Evolutionary conservation across 108 stramenopile species (phyloP).

Genomic region (Aurantiochytrium sp.): DNA sequence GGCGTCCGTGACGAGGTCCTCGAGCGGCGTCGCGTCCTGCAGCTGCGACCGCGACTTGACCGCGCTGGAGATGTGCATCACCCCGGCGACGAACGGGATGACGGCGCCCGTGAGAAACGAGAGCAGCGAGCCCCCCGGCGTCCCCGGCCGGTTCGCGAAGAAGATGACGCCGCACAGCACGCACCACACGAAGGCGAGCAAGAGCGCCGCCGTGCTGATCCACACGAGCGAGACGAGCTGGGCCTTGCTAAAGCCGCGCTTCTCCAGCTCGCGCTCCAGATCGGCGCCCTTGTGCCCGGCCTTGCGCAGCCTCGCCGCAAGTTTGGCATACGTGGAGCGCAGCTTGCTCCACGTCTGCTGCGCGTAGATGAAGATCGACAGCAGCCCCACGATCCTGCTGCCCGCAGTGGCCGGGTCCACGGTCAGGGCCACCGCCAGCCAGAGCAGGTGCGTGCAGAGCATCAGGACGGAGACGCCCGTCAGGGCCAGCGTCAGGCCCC

Average conservation of each 20-base stretch:
- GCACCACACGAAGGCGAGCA: neutral
- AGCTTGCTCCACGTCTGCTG: neutral
- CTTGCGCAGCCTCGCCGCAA: neutral
- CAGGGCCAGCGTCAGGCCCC: neutral
- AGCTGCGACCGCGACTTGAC: neutral
- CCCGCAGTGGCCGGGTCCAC: conserved; percentile 12
- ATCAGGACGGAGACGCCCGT: neutral
- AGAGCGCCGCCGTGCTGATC: neutral
- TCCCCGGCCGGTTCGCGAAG: neutral
- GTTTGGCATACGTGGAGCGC: neutral
- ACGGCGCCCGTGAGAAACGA: neutral
- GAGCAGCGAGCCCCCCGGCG: neutral
- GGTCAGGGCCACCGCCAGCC: conserved; percentile 5
- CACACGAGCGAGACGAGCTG: neutral
- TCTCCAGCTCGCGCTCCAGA: neutral
- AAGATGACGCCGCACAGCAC: neutral
- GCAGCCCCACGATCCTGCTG: neutral
- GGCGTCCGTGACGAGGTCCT: neutral
- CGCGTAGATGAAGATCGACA: conserved; percentile 3
- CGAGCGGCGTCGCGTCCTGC: neutral
- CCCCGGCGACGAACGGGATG: neutral
- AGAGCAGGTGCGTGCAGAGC: neutral
- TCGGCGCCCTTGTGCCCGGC: neutral
- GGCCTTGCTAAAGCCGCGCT: neutral
- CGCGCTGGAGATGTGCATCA: neutral